Evolutionary conservation across 768 basidiomycete genomes (phyloP).

Genomic region (Amanita brunnescens): DNA sequence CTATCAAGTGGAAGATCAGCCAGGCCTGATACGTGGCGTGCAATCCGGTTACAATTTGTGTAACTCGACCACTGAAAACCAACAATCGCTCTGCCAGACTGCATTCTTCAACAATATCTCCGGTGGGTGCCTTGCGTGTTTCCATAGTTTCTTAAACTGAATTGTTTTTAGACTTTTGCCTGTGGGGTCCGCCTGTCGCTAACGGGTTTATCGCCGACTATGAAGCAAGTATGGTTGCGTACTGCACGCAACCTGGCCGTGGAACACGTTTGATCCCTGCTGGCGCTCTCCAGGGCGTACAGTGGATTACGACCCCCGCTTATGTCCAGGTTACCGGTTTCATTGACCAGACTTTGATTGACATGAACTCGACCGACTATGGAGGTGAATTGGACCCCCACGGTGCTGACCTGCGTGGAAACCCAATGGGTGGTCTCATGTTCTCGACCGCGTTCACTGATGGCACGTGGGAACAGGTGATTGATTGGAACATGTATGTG

Average conservation of each 20-base stretch:
- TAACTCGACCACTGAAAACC: conserved; percentile 57
- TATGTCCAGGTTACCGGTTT: conserved; percentile 58
- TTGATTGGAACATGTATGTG: conserved; percentile 61
- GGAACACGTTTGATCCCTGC: conserved; percentile 70
- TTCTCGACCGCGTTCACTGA: conserved; percentile 49
- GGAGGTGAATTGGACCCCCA: conserved; percentile 78
- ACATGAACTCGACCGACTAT: conserved; percentile 42
- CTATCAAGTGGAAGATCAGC: no score
- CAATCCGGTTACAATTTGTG: conserved; percentile 63
- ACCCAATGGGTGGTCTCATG: conserved; percentile 65
- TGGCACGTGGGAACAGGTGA: conserved; percentile 42
- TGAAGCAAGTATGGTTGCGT: conserved; percentile 68
- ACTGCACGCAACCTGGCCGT: conserved; percentile 62
- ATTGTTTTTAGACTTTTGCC: conserved; percentile 50
- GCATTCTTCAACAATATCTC: conserved; percentile 45
- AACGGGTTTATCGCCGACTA: conserved; percentile 51
- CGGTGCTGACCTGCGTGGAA: conserved; percentile 74
- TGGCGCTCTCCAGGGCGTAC: conserved; percentile 55
- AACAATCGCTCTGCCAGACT: conserved; percentile 54
- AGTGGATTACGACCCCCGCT: conserved; percentile 49
- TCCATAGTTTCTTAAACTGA: not conserved
- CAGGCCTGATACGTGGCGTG: no score
- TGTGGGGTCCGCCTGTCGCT: conserved; percentile 50
- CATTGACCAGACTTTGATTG: conserved; percentile 51
- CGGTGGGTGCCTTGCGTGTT: conserved; percentile 24